Base-by-base conservation (phyloP, 169 alveolate genomes). In the Eimeria sp. region DNA sequence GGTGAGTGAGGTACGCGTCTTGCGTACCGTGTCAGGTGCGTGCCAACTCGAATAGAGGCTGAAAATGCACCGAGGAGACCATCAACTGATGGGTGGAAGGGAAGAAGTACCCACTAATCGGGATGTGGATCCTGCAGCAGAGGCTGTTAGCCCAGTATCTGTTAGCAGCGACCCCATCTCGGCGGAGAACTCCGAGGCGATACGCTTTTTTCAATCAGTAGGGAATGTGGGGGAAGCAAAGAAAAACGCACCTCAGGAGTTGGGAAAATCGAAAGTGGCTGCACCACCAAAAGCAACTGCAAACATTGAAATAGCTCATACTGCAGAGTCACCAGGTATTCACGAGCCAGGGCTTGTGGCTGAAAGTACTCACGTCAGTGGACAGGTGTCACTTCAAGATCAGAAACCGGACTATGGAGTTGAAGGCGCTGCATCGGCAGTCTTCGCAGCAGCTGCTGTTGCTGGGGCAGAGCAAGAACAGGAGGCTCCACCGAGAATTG, bases 391-490 rank as follows among this genome's bases (percentile, higher is more conserved):
- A 22, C 13, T 22, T 47, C 88, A 47, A n/a, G 88, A 78, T 5
- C 20, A 47, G 25, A 57, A 57, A 76, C 76, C 54, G 75, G 40
- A 57, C 43, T 34, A 25, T 18, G 16, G 47, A 51, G 76, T 83
- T 30, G 91, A 54, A 83, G 91, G 58, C 13, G 91, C 91, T 43
- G 73, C 54, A 9, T 57, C 76, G 40, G 76, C 91, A 27, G 91
- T 34, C 5, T 20, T 83, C 40, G 91, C 72, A 13, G 91, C 76
- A n/a, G 91, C 72, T 83, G 76, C 91, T n/a, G 91, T 18, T 30
- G 75, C 20, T 30, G 9, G 27, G 43, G 18, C 88, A 22, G 67
- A 25, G 27, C 67, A 45, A 3, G 45, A 47, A 14, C 65, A 45
- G 67, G 70, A 78, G 47, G 45, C 67, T 78, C 67, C 45, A 27